Evolutionary conservation across 148 eudicot genomes (phyloP).

Genomic region (Bassia scoparia): DNA sequence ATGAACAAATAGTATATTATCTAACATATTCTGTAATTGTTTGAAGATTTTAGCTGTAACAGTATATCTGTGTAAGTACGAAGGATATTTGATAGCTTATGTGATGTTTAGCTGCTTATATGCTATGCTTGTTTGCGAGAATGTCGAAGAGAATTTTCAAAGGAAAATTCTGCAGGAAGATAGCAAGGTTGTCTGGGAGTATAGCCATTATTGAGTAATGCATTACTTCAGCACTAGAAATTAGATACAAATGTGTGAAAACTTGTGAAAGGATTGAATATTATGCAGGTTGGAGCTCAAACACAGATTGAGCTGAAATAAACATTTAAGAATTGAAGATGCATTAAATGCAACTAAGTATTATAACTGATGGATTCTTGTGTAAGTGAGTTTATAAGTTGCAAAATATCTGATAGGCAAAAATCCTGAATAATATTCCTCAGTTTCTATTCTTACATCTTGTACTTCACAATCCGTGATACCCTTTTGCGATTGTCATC

Average conservation of each 20-base stretch:
- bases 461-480: not conserved
- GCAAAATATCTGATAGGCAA: no score
- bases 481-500: not conserved
- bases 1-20: no score
- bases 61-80: not conserved
- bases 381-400: not conserved
- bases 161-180: slow-evolving; percentile 70
- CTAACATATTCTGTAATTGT: not conserved
- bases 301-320: slow-evolving; percentile 75
- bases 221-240: slow-evolving; percentile 41
- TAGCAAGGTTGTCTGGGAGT: slow-evolving; percentile 73
- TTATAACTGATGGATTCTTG: not conserved
- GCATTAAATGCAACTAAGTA: slow-evolving; percentile 86
- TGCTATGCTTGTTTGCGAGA: slow-evolving; percentile 35
- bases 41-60: not conserved
- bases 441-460: not conserved
- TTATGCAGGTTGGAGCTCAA: slow-evolving; percentile 80
- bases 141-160: slow-evolving; percentile 63
- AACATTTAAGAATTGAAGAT: slow-evolving; percentile 78
- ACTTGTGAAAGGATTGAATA: not conserved
- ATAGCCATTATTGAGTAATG: slow-evolving; percentile 74
- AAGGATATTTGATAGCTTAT: not conserved
- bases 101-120: not conserved
- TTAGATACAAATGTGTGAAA: not conserved
- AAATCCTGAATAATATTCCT: not conserved